phyloP scores from a whole-genome alignment of 2,329 filamentous ascomycete genomes.

The Calonectria fujianensis region DNA sequence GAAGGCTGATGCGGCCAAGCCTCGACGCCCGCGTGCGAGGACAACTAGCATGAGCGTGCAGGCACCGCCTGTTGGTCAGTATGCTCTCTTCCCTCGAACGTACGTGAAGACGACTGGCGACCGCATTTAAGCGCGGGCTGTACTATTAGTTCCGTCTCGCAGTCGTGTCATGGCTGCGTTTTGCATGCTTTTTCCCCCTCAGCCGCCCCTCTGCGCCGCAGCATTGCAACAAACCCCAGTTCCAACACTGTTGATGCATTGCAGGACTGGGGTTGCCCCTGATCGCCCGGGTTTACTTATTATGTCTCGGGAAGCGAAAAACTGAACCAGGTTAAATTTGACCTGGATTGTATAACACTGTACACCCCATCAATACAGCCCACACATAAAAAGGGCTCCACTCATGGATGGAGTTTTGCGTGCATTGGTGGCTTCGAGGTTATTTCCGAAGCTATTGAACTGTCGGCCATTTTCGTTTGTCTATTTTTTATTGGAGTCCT shows the following conservation, averaged over 20 bases:
- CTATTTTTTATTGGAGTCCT: constrained; percentile 20
- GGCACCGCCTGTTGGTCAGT: constrained; percentile 66
- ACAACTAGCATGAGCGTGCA: constrained; percentile 68
- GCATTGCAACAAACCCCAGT: constrained; percentile 36
- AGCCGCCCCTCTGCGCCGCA: constrained; percentile 31
- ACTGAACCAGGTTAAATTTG: constrained; percentile 22
- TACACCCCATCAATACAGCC: constrained; percentile 31
- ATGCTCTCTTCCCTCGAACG: constrained; percentile 66
- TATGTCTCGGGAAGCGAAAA: constrained; percentile 32
- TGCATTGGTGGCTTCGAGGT: constrained; percentile 26
- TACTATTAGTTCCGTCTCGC: constrained; percentile 7
- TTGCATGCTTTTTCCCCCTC: constrained; percentile 27
- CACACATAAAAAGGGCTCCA: constrained; percentile 13
- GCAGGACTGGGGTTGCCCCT: constrained; percentile 25
- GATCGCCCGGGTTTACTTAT: constrained; percentile 21
- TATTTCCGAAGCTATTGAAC: constrained; percentile 28
- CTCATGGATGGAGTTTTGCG: constrained; percentile 37
- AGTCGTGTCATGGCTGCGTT: constrained; percentile 41
- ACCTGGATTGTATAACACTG: constrained; percentile 37
- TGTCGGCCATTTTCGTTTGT: constrained; percentile 27
- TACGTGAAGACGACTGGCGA: constrained; percentile 58
- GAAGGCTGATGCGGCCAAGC: constrained; percentile 57
- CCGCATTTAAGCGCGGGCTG: constrained; percentile 54
- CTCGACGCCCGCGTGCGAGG: constrained; percentile 64
- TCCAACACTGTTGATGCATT: constrained; percentile 27